Conservation (phyloP, 106 monocot species). For the Dioscorea zingiberensis region DNA sequence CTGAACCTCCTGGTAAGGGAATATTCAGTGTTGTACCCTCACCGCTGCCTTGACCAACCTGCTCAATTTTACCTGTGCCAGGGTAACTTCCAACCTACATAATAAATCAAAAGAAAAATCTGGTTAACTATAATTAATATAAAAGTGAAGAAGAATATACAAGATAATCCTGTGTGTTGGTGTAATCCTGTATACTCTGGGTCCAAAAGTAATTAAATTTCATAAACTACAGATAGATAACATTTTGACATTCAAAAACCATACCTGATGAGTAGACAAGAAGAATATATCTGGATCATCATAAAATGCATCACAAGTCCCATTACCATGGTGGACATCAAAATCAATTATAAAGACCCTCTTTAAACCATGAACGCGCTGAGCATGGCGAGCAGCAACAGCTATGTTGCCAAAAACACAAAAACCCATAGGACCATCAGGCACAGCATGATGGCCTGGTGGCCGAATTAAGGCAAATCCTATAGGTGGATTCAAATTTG, state of each 20-base stretch:
- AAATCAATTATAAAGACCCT: slow-evolving; percentile 92
- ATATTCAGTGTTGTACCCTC: slow-evolving; percentile 89
- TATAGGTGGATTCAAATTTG: slow-evolving; percentile 43
- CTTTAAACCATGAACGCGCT: slow-evolving; percentile 64
- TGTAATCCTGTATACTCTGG: too few species aligned
- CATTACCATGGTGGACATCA: slow-evolving; percentile 98
- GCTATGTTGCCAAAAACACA: slow-evolving; percentile 97
- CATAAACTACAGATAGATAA: neutral
- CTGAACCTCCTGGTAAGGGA: slow-evolving; percentile 88
- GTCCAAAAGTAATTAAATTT: neutral
- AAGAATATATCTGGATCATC: slow-evolving; percentile 98
- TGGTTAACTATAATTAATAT: too few species aligned
- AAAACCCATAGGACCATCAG: slow-evolving; percentile 96
- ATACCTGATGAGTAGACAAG: slow-evolving; percentile 96
- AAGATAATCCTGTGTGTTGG: too few species aligned
- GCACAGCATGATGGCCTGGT: slow-evolving; percentile 97
- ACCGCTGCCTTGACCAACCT: slow-evolving; percentile 77
- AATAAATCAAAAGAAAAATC: neutral
- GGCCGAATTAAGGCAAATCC: slow-evolving; percentile 95
- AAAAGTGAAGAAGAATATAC: too few species aligned
- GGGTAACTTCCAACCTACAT: slow-evolving; percentile 89
- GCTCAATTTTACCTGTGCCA: slow-evolving; percentile 91
- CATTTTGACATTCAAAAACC: neutral
- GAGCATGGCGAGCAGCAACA: slow-evolving; percentile 86
- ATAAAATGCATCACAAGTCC: slow-evolving; percentile 98